Conservation (phyloP, 129 eudicot genomes). For the Chrysanthemum lavandulifolium region DNA sequence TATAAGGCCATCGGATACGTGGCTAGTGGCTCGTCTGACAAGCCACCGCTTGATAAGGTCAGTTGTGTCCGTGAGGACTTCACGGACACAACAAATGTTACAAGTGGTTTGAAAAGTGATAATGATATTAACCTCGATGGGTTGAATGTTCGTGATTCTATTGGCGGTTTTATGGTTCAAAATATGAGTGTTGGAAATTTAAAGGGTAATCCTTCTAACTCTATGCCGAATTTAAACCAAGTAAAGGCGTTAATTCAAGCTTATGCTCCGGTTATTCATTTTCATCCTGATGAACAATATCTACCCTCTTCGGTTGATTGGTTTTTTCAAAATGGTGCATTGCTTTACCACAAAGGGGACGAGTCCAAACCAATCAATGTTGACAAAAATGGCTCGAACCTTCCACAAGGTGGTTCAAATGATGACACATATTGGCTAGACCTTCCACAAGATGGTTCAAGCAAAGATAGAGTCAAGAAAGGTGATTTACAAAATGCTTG, state of each 20-base stretch:
- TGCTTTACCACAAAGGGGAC: constrained; percentile 35
- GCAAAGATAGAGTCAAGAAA: constrained; percentile 40
- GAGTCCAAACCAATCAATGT: constrained; percentile 38
- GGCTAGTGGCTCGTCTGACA: constrained; percentile 29
- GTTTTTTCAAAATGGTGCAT: constrained; percentile 55
- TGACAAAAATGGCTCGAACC: constrained; percentile 37
- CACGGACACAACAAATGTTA: constrained; percentile 31
- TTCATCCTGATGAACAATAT: constrained; percentile 48
- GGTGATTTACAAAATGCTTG: constrained; percentile 43
- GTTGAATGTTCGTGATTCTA: constrained; percentile 39
- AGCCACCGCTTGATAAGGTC: constrained; percentile 40
- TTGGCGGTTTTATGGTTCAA: constrained; percentile 58
- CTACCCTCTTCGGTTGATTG: constrained; percentile 53
- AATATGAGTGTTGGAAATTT: constrained; percentile 28
- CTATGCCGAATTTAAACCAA: constrained; percentile 48
- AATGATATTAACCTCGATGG: constrained; percentile 31
- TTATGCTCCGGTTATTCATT: constrained; percentile 43
- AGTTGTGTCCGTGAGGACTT: constrained; percentile 40
- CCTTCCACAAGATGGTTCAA: constrained; percentile 40
- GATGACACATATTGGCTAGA: constrained; percentile 57
- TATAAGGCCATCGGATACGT: constrained; percentile 42
- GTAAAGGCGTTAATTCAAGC: constrained; percentile 37
- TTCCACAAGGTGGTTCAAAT: constrained; percentile 52
- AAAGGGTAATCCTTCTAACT: constrained; percentile 23
- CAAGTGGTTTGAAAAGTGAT: constrained; percentile 2